Evolutionary conservation across 2,329 filamentous ascomycete species (phyloP), one percentile per base, ranked within the genome.

Genomic region (Aspergillus quadrilineatus): DNA sequence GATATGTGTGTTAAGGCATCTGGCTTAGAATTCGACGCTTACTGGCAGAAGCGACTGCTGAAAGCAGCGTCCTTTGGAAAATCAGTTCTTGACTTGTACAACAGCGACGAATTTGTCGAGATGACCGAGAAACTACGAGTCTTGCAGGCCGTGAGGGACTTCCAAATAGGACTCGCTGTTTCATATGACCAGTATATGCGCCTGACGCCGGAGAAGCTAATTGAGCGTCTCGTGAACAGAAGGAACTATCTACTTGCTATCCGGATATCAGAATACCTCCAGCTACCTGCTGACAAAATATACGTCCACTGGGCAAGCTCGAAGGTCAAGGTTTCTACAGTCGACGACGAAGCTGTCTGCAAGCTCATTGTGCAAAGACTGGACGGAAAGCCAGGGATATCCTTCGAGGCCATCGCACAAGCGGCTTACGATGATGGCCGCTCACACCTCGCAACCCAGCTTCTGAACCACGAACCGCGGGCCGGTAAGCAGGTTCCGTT

Each of bases 31-130:
- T 97, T 92, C 70, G 90, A 87, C 65, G 80, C 88, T 1, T 86
- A 93, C 68, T 96, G 92, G 90, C 94, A 99, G 70, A 99, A 97
- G 71, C 86, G 95, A 65, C 80, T 99, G 1, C 81, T 99, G n/a
- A 95, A 95, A 71, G 94, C 94, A 5, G 94, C 94, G 0, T 97
- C 93, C 0, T 97, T 97, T 71, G 94, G 94, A 59, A 99, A 99
- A 73, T 97, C 94, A 0, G 94, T 97, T 0, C 82, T 99, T 3
- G 94, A 97, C 67, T 86, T 97, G 10, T 99, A 97, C 76, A 97
- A 94, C 73, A 97, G 92, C 69, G 94, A 99, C 68, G 93, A 99
- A 63, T 99, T 97, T 74, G 94, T 99, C 53, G 93, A 97, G 61
- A 97, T 97, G 88, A 96, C 92, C 65, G 93, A 99, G 73, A 94